Evolutionary conservation across 2,329 filamentous ascomycete genomes (phyloP).

Genomic region (Calonectria multiphialidica): DNA sequence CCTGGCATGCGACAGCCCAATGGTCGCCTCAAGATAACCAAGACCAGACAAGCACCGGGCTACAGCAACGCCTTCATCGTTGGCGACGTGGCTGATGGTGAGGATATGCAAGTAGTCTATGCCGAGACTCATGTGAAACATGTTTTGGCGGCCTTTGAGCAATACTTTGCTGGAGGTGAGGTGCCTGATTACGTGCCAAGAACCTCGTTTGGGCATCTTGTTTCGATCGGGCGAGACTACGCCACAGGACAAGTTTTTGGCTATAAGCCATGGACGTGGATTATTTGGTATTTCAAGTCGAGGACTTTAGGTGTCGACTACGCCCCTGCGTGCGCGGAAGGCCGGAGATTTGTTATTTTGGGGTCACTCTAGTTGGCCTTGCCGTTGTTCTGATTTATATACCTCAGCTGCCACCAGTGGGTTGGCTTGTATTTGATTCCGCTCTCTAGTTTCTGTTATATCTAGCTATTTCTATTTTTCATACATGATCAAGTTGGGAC

Average conservation of each 20-base stretch:
- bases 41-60: neutral
- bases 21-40: slow-evolving; percentile 1
- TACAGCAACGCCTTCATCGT: slow-evolving; percentile 12
- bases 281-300: neutral
- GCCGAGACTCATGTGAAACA: neutral
- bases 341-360: neutral
- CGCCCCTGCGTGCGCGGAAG: neutral
- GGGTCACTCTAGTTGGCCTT: neutral
- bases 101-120: neutral
- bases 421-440: too few species aligned
- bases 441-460: too few species aligned
- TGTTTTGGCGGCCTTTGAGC: neutral
- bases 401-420: neutral
- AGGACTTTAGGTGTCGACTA: neutral
- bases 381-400: too few species aligned
- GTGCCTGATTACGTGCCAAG: neutral
- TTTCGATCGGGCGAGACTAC: neutral
- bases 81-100: slow-evolving; percentile 70
- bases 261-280: neutral
- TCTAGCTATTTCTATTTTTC: too few species aligned
- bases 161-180: neutral
- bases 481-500: too few species aligned
- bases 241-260: neutral
- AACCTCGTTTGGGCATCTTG: neutral
- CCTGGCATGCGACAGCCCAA: neutral